Conservation (phyloP, 257 asterid species). For the Solanum habrochaites region DNA sequence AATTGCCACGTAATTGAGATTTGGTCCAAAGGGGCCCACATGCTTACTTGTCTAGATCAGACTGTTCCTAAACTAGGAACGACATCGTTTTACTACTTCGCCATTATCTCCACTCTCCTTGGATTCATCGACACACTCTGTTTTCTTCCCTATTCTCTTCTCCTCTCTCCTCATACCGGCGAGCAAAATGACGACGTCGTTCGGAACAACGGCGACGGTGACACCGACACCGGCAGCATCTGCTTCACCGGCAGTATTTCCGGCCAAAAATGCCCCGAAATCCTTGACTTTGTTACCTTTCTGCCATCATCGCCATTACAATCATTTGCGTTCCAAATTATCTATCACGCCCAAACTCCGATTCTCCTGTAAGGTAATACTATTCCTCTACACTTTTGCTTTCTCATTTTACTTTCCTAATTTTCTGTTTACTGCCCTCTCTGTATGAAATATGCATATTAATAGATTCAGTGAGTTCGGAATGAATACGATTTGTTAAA, state of each 20-base stretch:
- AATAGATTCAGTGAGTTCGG: background rate
- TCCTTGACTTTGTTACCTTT: slow-evolving; percentile 27
- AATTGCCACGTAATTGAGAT: background rate
- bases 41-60: slow-evolving; percentile 10
- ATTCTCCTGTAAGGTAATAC: slow-evolving; percentile 43
- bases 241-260: slow-evolving; percentile 26
- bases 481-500: background rate
- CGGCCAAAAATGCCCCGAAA: slow-evolving; percentile 30
- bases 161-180: background rate
- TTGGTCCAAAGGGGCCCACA: slow-evolving; percentile 1
- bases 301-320: slow-evolving; percentile 19
- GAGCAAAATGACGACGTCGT: slow-evolving; percentile 53
- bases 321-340: slow-evolving; percentile 27
- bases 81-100: slow-evolving; percentile 16
- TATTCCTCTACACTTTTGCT: background rate
- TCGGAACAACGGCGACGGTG: slow-evolving; percentile 24
- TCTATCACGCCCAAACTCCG: slow-evolving; percentile 51
- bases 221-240: slow-evolving; percentile 13
- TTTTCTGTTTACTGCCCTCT: background rate
- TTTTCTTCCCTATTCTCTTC: slow-evolving; percentile 2
- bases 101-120: slow-evolving; percentile 11
- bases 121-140: slow-evolving; percentile 45
- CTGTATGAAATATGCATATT: background rate
- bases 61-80: background rate
- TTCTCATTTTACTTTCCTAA: background rate